Evolutionary conservation across 2,329 filamentous ascomycete species (phyloP).

Genomic region (Anthostomella pinea): DNA sequence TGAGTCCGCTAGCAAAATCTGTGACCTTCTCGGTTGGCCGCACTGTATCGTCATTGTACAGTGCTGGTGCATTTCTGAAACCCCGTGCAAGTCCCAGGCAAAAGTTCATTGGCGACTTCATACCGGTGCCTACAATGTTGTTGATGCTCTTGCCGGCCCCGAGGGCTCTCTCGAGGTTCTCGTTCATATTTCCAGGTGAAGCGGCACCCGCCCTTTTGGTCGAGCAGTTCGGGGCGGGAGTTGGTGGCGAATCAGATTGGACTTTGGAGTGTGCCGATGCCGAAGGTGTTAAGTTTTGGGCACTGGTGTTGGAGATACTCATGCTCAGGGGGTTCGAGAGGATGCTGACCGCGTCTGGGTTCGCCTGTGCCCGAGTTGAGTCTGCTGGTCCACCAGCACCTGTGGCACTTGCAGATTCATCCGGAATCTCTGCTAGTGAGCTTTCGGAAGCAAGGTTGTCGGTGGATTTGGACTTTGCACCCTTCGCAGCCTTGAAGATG

Average conservation of each 20-base stretch:
- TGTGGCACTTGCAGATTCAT: conserved; percentile 7
- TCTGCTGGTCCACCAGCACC: conserved; percentile 4
- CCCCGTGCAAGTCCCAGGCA: conserved; percentile 79
- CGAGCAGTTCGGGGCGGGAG: conserved; percentile 1
- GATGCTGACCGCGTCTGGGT: conserved; percentile 13
- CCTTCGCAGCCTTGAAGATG: conserved; percentile 43
- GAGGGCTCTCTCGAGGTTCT: conserved; percentile 55
- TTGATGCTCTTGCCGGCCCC: conserved; percentile 66
- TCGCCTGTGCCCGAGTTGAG: conserved; percentile 8
- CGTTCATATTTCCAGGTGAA: conserved; percentile 29
- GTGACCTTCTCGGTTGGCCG: conserved; percentile 77
- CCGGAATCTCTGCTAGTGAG: conserved; percentile 7
- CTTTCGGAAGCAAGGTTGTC: conserved; percentile 14
- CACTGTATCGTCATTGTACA: conserved; percentile 83
- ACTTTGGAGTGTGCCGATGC: conserved; percentile 10
- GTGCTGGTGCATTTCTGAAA: conserved; percentile 80
- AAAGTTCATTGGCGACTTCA: conserved; percentile 82
- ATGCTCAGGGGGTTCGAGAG: conserved; percentile 15
- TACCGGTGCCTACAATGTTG: conserved; percentile 70
- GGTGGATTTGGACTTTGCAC: conserved; percentile 19
- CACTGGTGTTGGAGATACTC: conserved; percentile 13
- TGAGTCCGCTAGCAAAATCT: conserved; percentile 70
- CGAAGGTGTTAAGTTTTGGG: conserved; percentile 10
- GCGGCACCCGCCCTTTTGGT: conserved; percentile 1
- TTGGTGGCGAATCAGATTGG: conserved; percentile 9